Conservation (phyloP, 2,329 filamentous ascomycete species). For the Byssoonygena ceratinophila region DNA sequence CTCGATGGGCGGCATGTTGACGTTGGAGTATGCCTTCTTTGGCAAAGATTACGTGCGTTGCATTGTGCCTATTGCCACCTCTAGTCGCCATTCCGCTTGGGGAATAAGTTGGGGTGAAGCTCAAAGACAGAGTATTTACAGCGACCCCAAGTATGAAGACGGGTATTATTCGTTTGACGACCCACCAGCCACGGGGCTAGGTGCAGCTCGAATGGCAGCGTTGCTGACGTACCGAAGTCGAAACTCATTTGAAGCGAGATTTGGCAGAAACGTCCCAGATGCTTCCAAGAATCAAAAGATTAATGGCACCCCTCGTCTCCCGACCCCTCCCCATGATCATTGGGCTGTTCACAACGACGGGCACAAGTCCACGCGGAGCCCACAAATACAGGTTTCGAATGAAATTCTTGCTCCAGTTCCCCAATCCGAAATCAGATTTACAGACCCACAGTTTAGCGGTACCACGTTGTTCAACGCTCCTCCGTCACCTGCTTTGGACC, state of each 20-base stretch:
- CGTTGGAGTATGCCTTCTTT: slow-evolving; percentile 54
- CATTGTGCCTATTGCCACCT: slow-evolving; percentile 48
- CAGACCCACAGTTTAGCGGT: slow-evolving; percentile 62
- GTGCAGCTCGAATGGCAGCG: slow-evolving; percentile 92
- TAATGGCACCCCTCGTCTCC: slow-evolving; percentile 51
- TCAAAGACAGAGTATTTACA: slow-evolving; percentile 66
- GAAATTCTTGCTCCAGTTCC: slow-evolving; percentile 15
- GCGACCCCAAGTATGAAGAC: slow-evolving; percentile 95
- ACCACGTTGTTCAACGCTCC: slow-evolving; percentile 44
- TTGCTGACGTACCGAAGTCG: slow-evolving; percentile 91
- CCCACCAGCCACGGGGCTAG: slow-evolving; percentile 74
- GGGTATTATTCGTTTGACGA: slow-evolving; percentile 87
- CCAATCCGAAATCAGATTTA: slow-evolving; percentile 31
- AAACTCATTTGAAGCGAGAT: slow-evolving; percentile 91
- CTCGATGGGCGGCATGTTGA: slow-evolving; percentile 50
- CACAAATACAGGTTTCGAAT: slow-evolving; percentile 18
- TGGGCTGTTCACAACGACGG: slow-evolving; percentile 77
- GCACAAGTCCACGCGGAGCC: slow-evolving; percentile 50
- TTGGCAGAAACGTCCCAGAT: slow-evolving; percentile 86
- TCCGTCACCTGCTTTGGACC: slow-evolving; percentile 24
- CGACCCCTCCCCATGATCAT: slow-evolving; percentile 58
- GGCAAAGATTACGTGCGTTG: slow-evolving; percentile 52
- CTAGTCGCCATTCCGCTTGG: slow-evolving; percentile 48
- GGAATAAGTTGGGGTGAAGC: slow-evolving; percentile 51
- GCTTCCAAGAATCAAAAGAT: slow-evolving; percentile 74